Evolutionary conservation across 192 early-diverging fungal species (phyloP).

Genomic region (Coemansia sp.): DNA sequence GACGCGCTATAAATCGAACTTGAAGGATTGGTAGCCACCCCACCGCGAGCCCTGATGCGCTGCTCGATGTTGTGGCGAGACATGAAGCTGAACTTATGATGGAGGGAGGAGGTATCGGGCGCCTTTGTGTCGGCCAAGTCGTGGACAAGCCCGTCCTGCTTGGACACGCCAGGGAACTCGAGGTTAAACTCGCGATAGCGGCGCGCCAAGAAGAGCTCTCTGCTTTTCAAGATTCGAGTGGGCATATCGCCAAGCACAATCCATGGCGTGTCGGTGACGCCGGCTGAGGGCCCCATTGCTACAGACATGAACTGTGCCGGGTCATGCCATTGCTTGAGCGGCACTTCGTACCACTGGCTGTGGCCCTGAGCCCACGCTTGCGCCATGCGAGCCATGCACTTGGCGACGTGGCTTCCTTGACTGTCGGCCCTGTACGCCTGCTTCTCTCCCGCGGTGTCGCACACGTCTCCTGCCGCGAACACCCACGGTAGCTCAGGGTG

Average conservation of each 20-base stretch:
- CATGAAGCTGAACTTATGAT: neutral
- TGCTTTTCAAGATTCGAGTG: slow-evolving; percentile 53
- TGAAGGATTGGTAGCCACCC: slow-evolving; percentile 26
- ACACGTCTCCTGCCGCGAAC: slow-evolving; percentile 71
- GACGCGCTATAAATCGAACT: slow-evolving; percentile 19
- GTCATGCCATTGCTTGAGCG: slow-evolving; percentile 52
- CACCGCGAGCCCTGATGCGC: slow-evolving; percentile 19
- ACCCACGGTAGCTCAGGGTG: slow-evolving; percentile 67
- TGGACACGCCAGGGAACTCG: slow-evolving; percentile 37
- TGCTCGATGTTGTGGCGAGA: slow-evolving; percentile 20
- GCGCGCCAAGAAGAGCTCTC: slow-evolving; percentile 51
- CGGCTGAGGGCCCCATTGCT: slow-evolving; percentile 43
- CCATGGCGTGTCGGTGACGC: slow-evolving; percentile 54
- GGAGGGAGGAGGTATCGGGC: neutral
- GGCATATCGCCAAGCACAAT: slow-evolving; percentile 53
- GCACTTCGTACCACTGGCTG: slow-evolving; percentile 38
- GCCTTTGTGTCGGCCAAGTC: neutral
- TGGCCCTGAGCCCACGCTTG: slow-evolving; percentile 45
- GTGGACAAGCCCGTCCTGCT: slow-evolving; percentile 15
- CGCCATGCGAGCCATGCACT: slow-evolving; percentile 52
- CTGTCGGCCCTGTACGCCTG: slow-evolving; percentile 52
- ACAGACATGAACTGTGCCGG: slow-evolving; percentile 54
- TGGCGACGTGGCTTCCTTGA: slow-evolving; percentile 48
- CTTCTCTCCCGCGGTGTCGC: slow-evolving; percentile 51
- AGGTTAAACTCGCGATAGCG: slow-evolving; percentile 54